Evolutionary conservation across 805 yeast species (phyloP).

Genomic region (Candida tallmaniae): DNA sequence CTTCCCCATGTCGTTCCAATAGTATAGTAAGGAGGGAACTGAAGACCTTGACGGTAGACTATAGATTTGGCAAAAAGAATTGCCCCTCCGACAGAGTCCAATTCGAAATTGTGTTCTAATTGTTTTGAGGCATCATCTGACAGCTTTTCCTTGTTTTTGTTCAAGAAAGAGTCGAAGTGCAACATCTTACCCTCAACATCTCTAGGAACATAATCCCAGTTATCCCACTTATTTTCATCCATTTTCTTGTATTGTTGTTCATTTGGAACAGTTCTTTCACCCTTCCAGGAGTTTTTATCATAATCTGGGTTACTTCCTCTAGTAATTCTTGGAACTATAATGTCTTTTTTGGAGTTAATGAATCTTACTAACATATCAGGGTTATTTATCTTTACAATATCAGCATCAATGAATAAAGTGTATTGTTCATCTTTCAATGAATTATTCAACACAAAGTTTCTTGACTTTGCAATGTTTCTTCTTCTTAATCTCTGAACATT

Average conservation of each 20-base stretch:
- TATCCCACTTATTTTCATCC: conserved; percentile 26
- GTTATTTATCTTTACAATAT: conserved; percentile 22
- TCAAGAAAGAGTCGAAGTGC: conserved; percentile 22
- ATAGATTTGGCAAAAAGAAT: conserved; percentile 40
- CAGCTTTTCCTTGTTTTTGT: conserved; percentile 5
- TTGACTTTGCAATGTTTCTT: conserved; percentile 30
- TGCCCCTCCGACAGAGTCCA: conserved; percentile 54
- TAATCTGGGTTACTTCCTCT: conserved; percentile 26
- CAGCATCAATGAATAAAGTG: conserved; percentile 36
- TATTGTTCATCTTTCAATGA: conserved; percentile 26
- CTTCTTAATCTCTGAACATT: conserved; percentile 30
- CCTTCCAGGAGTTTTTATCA: conserved; percentile 40
- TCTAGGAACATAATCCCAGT: conserved; percentile 30
- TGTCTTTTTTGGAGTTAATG: conserved; percentile 25
- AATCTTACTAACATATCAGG: conserved; percentile 21
- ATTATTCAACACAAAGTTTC: conserved; percentile 30
- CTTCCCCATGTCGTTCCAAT: conserved; percentile 47
- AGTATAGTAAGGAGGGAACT: conserved; percentile 42
- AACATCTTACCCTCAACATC: conserved; percentile 24
- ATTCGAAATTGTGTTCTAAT: conserved; percentile 14
- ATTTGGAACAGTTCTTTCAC: conserved; percentile 29
- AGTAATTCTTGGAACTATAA: conserved; percentile 33
- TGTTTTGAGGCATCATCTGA: conserved; percentile 2
- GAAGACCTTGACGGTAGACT: conserved; percentile 42
- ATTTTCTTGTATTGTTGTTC: conserved; percentile 21